Evolutionary conservation across 371 early-diverging fungal genomes (phyloP), one percentile per base, ranked within the genome.

Genomic region (Rhizopus microsporus): DNA sequence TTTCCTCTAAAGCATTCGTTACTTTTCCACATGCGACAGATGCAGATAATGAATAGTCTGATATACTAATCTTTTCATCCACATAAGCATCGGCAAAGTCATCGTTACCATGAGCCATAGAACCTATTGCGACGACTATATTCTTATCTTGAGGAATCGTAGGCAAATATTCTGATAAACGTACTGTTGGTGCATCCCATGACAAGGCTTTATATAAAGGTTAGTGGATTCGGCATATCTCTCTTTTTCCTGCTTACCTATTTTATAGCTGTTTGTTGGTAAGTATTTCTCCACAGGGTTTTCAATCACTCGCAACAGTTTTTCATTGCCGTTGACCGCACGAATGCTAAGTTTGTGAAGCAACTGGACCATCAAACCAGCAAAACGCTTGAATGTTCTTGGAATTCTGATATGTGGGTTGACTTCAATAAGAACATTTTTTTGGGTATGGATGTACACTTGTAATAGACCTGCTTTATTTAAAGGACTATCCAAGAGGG

Each of bases 351-450:
- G 72, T 74, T 98, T 98, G 75, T 98, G 98, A 48, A 98, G 85
- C 56, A 99, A 83, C 86, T 99, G 97, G 29, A 98, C 85, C 91
- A 97, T 94, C 51, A 99, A 78, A 40, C 99, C 99, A 56, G 93
- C 89, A 77, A 99, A 99, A 62, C 99, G 91, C 77, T 94, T 96
- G 69, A 94, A 97, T 7, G 98, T 98, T 74, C 99, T 82, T 17
- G 99, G 99, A 65, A 99, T 97, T 64, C 99, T 87, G 55, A 95
- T 94, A 59, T 94, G 92, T 50, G 97, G 97, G 68, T 94, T 95
- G 52, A 99, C 90, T 83, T 98, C 98, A 53, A 99, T 97, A 50
- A 99, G 82, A 8, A 95, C 96, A 62, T 95, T 93, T 71, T 90
- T 92, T 56, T 88, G 84, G 15, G 99, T 97, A 63, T 93, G 93